A percentile compares a stretch with the other conserved stretches of the same genome.
These are phyloP conservation scores for Aspergillus tamarii DNA, from an alignment of 2,329 filamentous ascomycete genomes.

Conservation along the genomic window DNA sequence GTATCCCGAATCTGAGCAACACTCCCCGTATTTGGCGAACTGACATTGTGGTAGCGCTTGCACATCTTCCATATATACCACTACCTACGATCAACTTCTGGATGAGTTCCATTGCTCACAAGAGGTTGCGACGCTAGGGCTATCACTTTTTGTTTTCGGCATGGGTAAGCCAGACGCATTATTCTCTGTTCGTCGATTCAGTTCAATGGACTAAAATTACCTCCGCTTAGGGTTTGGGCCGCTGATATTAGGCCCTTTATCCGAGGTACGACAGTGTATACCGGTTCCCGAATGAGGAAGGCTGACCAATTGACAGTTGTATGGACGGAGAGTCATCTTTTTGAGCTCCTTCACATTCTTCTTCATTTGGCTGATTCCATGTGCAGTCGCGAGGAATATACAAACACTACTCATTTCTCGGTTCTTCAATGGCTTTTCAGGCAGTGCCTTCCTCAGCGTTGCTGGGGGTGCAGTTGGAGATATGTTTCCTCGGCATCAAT, in stretches of 20 bases:
- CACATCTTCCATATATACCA: conserved; percentile 85
- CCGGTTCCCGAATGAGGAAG: not conserved
- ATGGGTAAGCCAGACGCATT: conserved; percentile 51
- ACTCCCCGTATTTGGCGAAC: not conserved
- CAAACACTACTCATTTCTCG: conserved; percentile 75
- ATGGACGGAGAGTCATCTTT: conserved; percentile 80
- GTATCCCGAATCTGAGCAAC: conserved; percentile 41
- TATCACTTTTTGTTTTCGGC: conserved; percentile 82
- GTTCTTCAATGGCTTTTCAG: conserved; percentile 63
- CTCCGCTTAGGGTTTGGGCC: conserved; percentile 53
- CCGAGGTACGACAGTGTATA: conserved; percentile 49
- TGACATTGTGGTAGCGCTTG: conserved; percentile 64
- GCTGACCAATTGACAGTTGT: conserved; percentile 60
- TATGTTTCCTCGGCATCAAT: not conserved
- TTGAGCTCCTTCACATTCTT: conserved; percentile 74
- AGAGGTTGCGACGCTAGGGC: conserved; percentile 75
- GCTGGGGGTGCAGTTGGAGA: conserved; percentile 1
- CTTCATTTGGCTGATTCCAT: conserved; percentile 78
- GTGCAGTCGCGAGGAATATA: conserved; percentile 77
- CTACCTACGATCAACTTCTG: conserved; percentile 78
- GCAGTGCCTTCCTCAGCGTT: conserved; percentile 64
- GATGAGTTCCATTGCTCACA: conserved; percentile 72
- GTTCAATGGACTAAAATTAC: conserved; percentile 21
- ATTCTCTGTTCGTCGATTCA: conserved; percentile 17
- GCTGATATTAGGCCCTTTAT: conserved; percentile 65